A percentile compares a stretch with the other conserved stretches of the same genome.
phyloP scores from a whole-genome alignment of 2,329 filamentous ascomycete species.

The Sporothrix globosa region DNA sequence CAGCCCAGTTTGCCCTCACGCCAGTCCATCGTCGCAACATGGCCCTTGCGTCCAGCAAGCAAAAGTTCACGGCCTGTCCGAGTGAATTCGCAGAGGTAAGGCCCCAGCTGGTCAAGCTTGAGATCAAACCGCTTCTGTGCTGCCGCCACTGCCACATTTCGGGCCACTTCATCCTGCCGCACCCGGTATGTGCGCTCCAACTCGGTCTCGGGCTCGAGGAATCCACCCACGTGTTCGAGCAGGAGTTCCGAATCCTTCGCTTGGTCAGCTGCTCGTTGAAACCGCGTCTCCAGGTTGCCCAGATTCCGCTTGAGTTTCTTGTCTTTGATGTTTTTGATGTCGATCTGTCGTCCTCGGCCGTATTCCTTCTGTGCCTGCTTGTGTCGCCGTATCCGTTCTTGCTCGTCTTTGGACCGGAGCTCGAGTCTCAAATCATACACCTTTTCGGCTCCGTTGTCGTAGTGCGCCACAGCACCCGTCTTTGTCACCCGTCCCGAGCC shows the following conservation, averaged over 20 bases:
- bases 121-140: conserved; percentile 93
- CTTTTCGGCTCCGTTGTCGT: conserved; percentile 55
- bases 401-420: conserved; percentile 56
- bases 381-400: conserved; percentile 55
- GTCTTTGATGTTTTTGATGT: conserved; percentile 75
- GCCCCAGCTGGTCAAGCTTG: conserved; percentile 78
- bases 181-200: conserved; percentile 93
- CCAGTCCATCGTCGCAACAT: conserved; percentile 97
- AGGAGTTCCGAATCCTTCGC: conserved; percentile 96
- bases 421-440: conserved; percentile 56
- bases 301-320: conserved; percentile 87
- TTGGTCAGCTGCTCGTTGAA: conserved; percentile 76
- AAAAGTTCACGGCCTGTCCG: conserved; percentile 85
- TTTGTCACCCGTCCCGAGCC: not conserved
- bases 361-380: conserved; percentile 74
- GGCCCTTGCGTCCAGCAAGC: conserved; percentile 85
- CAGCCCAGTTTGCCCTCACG: conserved; percentile 86
- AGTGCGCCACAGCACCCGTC: not conserved
- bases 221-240: conserved; percentile 81
- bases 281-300: conserved; percentile 77
- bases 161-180: conserved; percentile 80
- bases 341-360: conserved; percentile 73
- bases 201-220: conserved; percentile 84
- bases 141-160: conserved; percentile 75
- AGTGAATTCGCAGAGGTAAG: conserved; percentile 87